A percentile compares a stretch with the other conserved stretches of the same genome.
These are phyloP conservation scores for Papiliotrema flavescens DNA, from an alignment of 1,284 basidiomycete species.

Conservation along the genomic window DNA sequence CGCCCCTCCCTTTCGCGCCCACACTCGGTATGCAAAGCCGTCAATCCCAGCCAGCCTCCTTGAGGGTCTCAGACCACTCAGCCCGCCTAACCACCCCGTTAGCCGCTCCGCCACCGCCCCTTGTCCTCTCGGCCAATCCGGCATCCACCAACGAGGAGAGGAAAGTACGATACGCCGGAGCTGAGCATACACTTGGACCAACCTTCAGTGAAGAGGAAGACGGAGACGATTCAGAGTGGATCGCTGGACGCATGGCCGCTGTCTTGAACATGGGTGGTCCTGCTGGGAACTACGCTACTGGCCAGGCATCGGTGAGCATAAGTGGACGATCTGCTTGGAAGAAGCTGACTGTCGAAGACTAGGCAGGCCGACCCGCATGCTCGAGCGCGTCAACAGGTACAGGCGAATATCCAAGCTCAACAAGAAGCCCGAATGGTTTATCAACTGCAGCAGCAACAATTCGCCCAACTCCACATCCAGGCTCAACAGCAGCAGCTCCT, in stretches of 20 bases:
- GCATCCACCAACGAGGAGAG: constrained; percentile 9
- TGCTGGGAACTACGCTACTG: too few relatives aligned
- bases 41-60: not conserved
- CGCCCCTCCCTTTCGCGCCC: constrained; percentile 3
- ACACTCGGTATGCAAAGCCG: not conserved
- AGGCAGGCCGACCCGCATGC: not conserved
- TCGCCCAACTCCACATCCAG: constrained; percentile 7
- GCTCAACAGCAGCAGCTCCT: not conserved
- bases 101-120: constrained; percentile 21
- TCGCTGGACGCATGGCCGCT: constrained; percentile 40
- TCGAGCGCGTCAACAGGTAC: constrained; percentile 3
- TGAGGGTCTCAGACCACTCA: not conserved
- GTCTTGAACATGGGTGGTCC: constrained; percentile 15
- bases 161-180: constrained; percentile 24
- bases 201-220: constrained; percentile 44
- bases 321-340: too few relatives aligned
- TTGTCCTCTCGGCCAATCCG: constrained; percentile 9
- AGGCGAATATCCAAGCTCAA: constrained; percentile 11
- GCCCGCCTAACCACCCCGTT: constrained; percentile 16
- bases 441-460: constrained; percentile 11
- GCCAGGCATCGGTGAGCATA: too few relatives aligned
- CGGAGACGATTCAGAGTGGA: constrained; percentile 41
- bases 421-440: constrained; percentile 4
- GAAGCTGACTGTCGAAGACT: constrained; percentile 2
- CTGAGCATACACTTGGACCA: constrained; percentile 41